These are phyloP conservation scores for Blastomyces emzantsi DNA, from an alignment of 2,329 filamentous ascomycete genomes.

Conservation along the genomic window DNA sequence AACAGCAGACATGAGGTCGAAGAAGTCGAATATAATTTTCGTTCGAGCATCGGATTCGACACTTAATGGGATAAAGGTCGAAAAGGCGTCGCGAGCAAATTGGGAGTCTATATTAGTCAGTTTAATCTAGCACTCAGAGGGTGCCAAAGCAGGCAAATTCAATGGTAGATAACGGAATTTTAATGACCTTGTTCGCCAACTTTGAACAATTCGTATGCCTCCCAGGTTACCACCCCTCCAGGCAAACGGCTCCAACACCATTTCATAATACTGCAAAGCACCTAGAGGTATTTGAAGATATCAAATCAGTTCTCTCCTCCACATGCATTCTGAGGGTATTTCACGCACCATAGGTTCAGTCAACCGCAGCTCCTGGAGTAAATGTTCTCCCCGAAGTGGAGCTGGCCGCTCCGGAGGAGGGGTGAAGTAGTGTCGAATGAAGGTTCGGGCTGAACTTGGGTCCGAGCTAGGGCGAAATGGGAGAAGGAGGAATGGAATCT, in stretches of 20 bases:
- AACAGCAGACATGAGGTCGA: slow-evolving; percentile 82
- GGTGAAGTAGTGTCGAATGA: slow-evolving; percentile 88
- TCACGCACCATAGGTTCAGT: slow-evolving; percentile 78
- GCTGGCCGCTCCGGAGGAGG: slow-evolving; percentile 50
- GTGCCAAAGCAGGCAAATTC: not conserved
- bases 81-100: slow-evolving; percentile 85
- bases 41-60: slow-evolving; percentile 78
- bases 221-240: slow-evolving; percentile 91
- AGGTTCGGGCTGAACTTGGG: slow-evolving; percentile 81
- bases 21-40: slow-evolving; percentile 91
- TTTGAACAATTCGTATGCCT: slow-evolving; percentile 92
- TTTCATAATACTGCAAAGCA: slow-evolving; percentile 87
- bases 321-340: slow-evolving; percentile 2
- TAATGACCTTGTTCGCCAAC: slow-evolving; percentile 77
- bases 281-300: slow-evolving; percentile 43
- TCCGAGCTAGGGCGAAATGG: slow-evolving; percentile 92
- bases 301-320: slow-evolving; percentile 9
- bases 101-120: slow-evolving; percentile 60
- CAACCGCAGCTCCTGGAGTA: slow-evolving; percentile 81
- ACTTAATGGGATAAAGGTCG: slow-evolving; percentile 90
- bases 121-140: slow-evolving; percentile 1
- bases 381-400: slow-evolving; percentile 54
- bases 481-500: slow-evolving; percentile 84
- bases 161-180: slow-evolving; percentile 5
- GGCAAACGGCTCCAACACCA: slow-evolving; percentile 96